Conservation (phyloP, 148 eudicot genomes). For the Chenopodium album region DNA sequence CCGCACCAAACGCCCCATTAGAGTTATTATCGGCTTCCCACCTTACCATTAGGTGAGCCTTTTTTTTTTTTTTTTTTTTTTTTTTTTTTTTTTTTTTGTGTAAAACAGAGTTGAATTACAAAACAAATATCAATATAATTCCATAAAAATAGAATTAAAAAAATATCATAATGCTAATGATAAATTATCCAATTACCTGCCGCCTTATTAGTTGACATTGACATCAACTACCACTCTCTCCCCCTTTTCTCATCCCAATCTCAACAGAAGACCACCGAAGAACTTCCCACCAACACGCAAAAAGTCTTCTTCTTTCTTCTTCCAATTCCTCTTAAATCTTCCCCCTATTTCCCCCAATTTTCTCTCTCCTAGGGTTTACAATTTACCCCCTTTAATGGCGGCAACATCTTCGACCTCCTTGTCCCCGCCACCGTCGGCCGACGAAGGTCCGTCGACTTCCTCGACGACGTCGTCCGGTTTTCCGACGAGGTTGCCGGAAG, state of each 20-base stretch:
- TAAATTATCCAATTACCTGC: neutral
- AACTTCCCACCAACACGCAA: conserved; percentile 14
- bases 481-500: conserved; percentile 14
- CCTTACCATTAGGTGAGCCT: no score
- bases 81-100: no score
- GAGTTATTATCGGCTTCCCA: no score
- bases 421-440: conserved; percentile 1
- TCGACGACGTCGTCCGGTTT: neutral
- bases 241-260: neutral
- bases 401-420: neutral
- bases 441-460: conserved; percentile 11
- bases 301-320: neutral
- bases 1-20: no score
- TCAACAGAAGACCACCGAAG: neutral
- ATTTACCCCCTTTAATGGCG: conserved; percentile 6
- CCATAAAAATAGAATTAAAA: no score
- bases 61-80: no score
- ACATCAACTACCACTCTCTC: conserved; percentile 7
- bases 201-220: neutral
- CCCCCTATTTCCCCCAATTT: neutral
- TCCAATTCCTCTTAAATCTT: neutral
- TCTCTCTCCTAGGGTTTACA: conserved; percentile 38
- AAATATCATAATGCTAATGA: no score
- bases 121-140: no score
- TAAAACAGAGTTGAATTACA: no score